phyloP scores from a whole-genome alignment of 1,284 basidiomycete genomes.

The Entoloma clypeatum region DNA sequence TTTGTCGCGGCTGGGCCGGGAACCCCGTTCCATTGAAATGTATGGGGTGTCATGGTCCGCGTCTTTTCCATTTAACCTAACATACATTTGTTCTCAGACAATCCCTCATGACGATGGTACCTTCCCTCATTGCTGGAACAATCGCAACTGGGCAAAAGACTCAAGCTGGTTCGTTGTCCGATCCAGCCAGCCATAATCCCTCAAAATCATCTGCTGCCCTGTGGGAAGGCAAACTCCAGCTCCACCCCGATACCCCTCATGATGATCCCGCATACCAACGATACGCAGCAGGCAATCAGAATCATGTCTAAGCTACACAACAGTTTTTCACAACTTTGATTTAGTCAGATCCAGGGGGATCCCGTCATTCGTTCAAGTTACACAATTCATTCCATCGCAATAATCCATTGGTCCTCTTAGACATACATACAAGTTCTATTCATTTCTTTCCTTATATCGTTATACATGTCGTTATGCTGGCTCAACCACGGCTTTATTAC shows the following conservation, averaged over 20 bases:
- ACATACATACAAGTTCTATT: too few relatives aligned
- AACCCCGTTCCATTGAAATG: constrained; percentile 41
- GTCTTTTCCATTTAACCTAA: constrained; percentile 10
- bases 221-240: constrained; percentile 78
- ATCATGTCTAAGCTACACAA: constrained; percentile 9
- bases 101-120: constrained; percentile 84
- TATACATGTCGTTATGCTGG: too few relatives aligned
- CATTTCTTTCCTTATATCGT: too few relatives aligned
- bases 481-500: too few relatives aligned
- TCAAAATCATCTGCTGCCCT: constrained; percentile 75
- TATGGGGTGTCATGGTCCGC: constrained; percentile 19
- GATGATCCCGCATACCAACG: constrained; percentile 42
- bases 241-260: constrained; percentile 76
- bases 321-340: too few relatives aligned
- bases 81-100: constrained; percentile 19
- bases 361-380: too few relatives aligned
- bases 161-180: constrained; percentile 57
- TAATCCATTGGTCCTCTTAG: too few relatives aligned
- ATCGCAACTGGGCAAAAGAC: constrained; percentile 78
- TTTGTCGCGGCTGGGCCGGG: constrained; percentile 48
- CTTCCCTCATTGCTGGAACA: constrained; percentile 79
- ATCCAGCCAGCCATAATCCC: constrained; percentile 75
- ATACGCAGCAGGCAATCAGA: constrained; percentile 24
- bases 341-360: too few relatives aligned
- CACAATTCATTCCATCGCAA: too few relatives aligned